These are phyloP conservation scores for Astrothelium macrocarpum DNA, from an alignment of 495 filamentous ascomycete species.

Conservation along the genomic window DNA sequence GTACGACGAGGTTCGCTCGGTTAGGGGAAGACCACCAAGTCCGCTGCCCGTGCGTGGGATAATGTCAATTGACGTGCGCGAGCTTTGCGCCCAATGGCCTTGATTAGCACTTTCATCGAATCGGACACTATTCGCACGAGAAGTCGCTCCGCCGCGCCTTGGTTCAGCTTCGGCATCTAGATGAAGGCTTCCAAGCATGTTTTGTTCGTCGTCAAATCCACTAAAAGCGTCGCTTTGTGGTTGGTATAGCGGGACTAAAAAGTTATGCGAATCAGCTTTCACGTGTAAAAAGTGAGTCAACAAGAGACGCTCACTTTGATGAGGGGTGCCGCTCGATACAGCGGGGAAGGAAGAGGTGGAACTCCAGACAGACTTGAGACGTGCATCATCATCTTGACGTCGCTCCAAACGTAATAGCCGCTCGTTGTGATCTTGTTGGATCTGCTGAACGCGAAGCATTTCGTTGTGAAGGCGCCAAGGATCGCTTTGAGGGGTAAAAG, in stretches of 20 bases:
- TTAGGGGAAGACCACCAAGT: constrained; percentile 71
- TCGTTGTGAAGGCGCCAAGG: constrained; percentile 82
- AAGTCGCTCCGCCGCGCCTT: constrained; percentile 63
- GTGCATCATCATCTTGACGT: constrained; percentile 70
- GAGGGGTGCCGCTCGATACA: constrained; percentile 54
- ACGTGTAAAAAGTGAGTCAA: not conserved
- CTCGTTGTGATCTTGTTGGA: constrained; percentile 74
- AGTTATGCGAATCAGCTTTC: not conserved
- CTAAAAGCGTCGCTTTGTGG: constrained; percentile 68
- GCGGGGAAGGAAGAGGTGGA: constrained; percentile 69
- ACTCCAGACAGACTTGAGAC: constrained; percentile 79
- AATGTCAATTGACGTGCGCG: constrained; percentile 69
- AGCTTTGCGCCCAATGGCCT: constrained; percentile 74
- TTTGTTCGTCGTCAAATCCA: constrained; percentile 71
- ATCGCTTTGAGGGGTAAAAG: constrained; percentile 62
- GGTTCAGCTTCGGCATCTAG: constrained; percentile 87
- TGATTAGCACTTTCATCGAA: constrained; percentile 96
- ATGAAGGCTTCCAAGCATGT: constrained; percentile 62
- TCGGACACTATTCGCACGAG: constrained; percentile 94
- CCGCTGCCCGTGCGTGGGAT: constrained; percentile 71
- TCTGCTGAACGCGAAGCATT: constrained; percentile 67
- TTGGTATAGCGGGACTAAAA: constrained; percentile 63
- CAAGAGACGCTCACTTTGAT: constrained; percentile 55
- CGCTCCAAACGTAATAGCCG: constrained; percentile 70
- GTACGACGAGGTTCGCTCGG: constrained; percentile 82